Evolutionary conservation across 1,284 basidiomycete genomes (phyloP), one percentile per base, ranked within the genome.

Genomic region (Puccinia polysora): DNA sequence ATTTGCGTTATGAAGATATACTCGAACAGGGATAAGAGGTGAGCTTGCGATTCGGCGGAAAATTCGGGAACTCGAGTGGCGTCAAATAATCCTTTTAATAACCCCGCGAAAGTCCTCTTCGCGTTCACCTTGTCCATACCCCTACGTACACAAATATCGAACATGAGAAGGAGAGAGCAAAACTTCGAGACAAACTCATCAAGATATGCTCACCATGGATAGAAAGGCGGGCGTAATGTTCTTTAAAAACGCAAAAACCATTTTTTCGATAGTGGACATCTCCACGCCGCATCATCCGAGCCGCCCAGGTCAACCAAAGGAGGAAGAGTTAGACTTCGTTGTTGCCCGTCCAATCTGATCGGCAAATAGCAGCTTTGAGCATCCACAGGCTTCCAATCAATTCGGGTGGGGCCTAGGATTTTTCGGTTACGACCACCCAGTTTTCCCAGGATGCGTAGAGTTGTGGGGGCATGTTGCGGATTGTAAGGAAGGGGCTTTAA

Each of bases 361-460:
- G 85, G 80, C 34, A 90, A 82, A 73, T 85, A 86, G 4, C 90
- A 85, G 2, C 87, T 83, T 62, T 53, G 70, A 14, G 89, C 86
- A 0, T 88, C 86, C 74, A 86, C 84, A 58, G 87, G 83, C 25
- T 84, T 84, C 80, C 89, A 96, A 47, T 86, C 84, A 56, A 98
- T 82, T 43, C 85, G 79, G 59, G 94, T 90, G 73, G 90, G 89
- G 73, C 88, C 86, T 75, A 96, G 83, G 71, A 97, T 84, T 49
- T 89, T 86, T 45, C 97, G 85, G 80, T 98, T 99, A 38, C 96
- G 84, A 0, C 97, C 96, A 18, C 96, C 97, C 20, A 99, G 84
- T 81, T 99, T 99, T 62, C 96, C 96, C 4, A 99, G 83, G 73
- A 99, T 97, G 52, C 96, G 89, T 78, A 97, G 91, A 2, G 95